These are phyloP conservation scores for Coffea canephora DNA, from an alignment of 257 asterid species.

Conservation along the genomic window DNA sequence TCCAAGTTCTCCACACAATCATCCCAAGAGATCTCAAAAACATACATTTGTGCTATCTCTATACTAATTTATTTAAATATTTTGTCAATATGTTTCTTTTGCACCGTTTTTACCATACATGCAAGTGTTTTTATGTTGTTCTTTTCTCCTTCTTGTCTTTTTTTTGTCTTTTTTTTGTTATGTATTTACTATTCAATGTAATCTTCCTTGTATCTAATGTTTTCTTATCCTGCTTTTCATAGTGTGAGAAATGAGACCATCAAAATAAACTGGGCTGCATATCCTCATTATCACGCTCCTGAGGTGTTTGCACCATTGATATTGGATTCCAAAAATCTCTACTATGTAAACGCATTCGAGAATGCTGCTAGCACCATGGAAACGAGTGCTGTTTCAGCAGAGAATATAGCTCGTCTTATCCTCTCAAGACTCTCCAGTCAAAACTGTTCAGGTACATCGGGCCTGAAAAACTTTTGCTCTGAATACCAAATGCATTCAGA, in stretches of 20 bases:
- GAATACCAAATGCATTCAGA: constrained; percentile 45
- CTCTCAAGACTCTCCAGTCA: constrained; percentile 54
- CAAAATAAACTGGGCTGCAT: constrained; percentile 85
- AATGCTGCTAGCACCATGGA: constrained; percentile 99
- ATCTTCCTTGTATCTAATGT: not conserved
- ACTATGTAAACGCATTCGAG: constrained; percentile 92
- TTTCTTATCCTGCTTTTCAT: constrained; percentile 12
- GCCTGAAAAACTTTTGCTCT: constrained; percentile 38
- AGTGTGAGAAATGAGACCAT: constrained; percentile 75
- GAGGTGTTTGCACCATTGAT: constrained; percentile 76
- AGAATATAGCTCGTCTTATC: constrained; percentile 87
- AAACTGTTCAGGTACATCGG: constrained; percentile 25
- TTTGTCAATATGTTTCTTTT: not conserved
- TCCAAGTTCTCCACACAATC: not conserved
- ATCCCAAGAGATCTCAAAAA: not conserved
- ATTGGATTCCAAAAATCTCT: constrained; percentile 66
- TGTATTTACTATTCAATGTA: not conserved
- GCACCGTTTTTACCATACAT: too few relatives aligned
- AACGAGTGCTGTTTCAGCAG: constrained; percentile 95
- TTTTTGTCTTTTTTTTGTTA: not conserved
- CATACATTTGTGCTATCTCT: not conserved
- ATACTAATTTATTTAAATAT: not conserved
- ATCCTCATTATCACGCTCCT: constrained; percentile 88
- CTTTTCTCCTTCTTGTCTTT: not conserved
- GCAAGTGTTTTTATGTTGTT: not conserved